These are phyloP conservation scores for Epichloe glyceriae DNA, from an alignment of 2,329 filamentous ascomycete species.

Conservation along the genomic window DNA sequence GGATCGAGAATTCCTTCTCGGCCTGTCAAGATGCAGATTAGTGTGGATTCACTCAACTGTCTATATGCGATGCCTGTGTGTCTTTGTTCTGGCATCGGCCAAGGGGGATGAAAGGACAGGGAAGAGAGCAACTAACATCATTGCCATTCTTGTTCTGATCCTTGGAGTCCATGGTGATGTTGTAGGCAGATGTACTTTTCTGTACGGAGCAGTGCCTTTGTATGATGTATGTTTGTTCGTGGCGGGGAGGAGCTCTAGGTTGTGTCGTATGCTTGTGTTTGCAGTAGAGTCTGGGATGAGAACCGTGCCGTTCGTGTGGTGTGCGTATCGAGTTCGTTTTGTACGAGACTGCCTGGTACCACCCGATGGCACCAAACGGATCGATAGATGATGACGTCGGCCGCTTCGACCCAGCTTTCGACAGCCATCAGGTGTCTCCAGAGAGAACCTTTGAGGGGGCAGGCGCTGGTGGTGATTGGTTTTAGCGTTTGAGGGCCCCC, in stretches of 20 bases:
- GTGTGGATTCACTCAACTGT: not conserved
- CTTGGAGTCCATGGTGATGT: slow-evolving; percentile 11
- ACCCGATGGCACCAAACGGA: not conserved
- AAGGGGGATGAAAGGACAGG: not conserved
- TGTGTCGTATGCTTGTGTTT: too few relatives aligned
- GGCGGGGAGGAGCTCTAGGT: not conserved
- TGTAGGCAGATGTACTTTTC: not conserved
- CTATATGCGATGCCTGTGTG: not conserved
- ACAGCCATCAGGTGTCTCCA: not conserved
- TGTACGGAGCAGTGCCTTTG: not conserved
- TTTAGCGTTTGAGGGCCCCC: not conserved
- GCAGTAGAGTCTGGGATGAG: not conserved
- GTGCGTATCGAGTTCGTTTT: not conserved
- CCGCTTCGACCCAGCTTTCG: not conserved
- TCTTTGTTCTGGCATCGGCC: not conserved
- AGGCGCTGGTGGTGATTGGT: not conserved
- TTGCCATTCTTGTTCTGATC: slow-evolving; percentile 9
- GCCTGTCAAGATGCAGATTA: slow-evolving; percentile 11
- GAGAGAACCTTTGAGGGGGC: not conserved
- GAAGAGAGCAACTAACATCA: slow-evolving; percentile 4
- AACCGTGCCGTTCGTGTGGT: not conserved
- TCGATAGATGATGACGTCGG: slow-evolving; percentile 7
- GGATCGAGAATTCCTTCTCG: slow-evolving; percentile 32
- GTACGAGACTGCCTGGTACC: not conserved
- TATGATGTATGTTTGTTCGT: not conserved